Evolutionary conservation across 768 basidiomycete genomes (phyloP).

Genomic region (Boletellus emodensis): DNA sequence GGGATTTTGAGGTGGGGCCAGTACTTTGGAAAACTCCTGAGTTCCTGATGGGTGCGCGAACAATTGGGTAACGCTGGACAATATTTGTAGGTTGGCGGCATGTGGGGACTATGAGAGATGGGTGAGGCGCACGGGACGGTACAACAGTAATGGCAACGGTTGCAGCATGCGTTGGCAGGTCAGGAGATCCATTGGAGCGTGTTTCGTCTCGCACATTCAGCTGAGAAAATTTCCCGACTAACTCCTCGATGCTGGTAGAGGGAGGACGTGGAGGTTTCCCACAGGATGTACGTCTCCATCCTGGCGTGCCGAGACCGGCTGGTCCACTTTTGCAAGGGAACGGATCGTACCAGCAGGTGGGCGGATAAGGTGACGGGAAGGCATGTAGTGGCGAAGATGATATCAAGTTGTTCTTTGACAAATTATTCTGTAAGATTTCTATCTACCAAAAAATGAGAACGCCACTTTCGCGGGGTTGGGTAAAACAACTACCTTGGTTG

Average conservation of each 20-base stretch:
- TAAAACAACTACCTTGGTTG: not conserved
- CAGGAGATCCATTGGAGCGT: not conserved
- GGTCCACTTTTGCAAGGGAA: slow-evolving; percentile 14
- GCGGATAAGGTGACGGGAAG: slow-evolving; percentile 16
- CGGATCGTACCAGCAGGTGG: slow-evolving; percentile 13
- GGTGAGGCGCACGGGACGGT: slow-evolving; percentile 16
- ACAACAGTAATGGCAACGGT: slow-evolving; percentile 15
- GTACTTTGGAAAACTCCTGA: slow-evolving; percentile 3
- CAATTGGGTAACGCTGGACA: not conserved
- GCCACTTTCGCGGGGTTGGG: accelerated
- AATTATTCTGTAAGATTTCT: accelerated
- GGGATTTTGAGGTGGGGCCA: not conserved
- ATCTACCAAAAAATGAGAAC: not conserved
- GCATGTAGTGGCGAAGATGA: slow-evolving; percentile 11
- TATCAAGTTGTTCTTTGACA: not conserved
- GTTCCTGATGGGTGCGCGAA: not conserved
- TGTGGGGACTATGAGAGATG: slow-evolving; percentile 2
- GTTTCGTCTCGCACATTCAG: slow-evolving; percentile 14
- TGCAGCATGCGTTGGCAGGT: slow-evolving; percentile 7
- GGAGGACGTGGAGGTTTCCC: not conserved
- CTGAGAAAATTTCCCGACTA: slow-evolving; percentile 13
- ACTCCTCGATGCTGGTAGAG: not conserved
- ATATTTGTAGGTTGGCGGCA: not conserved
- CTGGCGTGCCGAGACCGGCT: not conserved
- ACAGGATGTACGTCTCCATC: slow-evolving; percentile 3